Conservation (phyloP, 441 rosid species). For the Macaranga tanarius region DNA sequence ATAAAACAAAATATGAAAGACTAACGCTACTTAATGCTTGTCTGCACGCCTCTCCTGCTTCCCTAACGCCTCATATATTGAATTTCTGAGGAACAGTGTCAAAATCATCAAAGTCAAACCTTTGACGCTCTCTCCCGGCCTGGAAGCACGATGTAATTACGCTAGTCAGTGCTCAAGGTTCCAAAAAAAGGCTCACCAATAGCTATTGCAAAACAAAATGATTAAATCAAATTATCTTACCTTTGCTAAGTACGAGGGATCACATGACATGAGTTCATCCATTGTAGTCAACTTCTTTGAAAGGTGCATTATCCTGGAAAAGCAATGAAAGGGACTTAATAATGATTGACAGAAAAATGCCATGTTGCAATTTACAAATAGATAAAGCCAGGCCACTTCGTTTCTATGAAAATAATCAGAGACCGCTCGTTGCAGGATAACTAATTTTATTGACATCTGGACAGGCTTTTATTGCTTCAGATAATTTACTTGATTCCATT, state of each 20-base stretch:
- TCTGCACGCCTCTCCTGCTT: slow-evolving; percentile 6
- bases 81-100: slow-evolving; percentile 93
- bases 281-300: slow-evolving; percentile 77
- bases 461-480: neutral
- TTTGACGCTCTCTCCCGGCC: slow-evolving; percentile 90
- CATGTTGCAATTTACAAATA: neutral
- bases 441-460: neutral
- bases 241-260: slow-evolving; percentile 77
- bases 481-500: neutral
- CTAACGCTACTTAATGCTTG: slow-evolving; percentile 12
- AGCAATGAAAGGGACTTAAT: slow-evolving; percentile 7
- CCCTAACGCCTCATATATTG: slow-evolving; percentile 41
- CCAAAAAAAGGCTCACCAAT: neutral
- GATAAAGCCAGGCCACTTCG: neutral
- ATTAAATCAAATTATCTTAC: slow-evolving; percentile 28
- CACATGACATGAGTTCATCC: slow-evolving; percentile 79
- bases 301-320: slow-evolving; percentile 74
- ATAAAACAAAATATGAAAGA: slow-evolving; percentile 4
- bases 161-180: slow-evolving; percentile 6
- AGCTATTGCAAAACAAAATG: neutral
- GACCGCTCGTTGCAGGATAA: neutral
- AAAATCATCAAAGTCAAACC: slow-evolving; percentile 86
- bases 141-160: slow-evolving; percentile 24
- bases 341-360: neutral
- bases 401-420: neutral